Evolutionary conservation across 2,329 filamentous ascomycete species (phyloP).

Genomic region (Paradendryphiella salina): DNA sequence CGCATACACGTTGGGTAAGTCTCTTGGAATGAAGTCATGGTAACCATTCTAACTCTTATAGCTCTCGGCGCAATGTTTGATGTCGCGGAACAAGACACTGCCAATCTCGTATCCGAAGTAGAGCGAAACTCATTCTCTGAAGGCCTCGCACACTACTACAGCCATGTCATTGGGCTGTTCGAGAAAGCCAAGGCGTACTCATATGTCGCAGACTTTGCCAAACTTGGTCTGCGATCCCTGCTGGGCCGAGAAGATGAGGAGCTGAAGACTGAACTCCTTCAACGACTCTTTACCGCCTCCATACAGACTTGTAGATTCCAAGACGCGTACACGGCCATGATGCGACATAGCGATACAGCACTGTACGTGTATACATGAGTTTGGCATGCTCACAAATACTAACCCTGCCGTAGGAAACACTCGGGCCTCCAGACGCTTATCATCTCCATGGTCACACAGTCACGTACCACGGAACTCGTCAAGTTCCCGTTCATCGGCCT

Average conservation of each 20-base stretch:
- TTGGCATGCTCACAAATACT: constrained; percentile 7
- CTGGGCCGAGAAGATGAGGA: constrained; percentile 34
- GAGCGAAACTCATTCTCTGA: constrained; percentile 70
- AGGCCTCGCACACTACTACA: constrained; percentile 81
- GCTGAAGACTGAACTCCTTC: constrained; percentile 62
- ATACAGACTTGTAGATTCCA: constrained; percentile 79
- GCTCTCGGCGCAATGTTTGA: constrained; percentile 41
- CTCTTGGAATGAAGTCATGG: no score
- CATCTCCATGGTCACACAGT: constrained; percentile 42
- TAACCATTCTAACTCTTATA: constrained; percentile 26
- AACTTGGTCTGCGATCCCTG: constrained; percentile 61
- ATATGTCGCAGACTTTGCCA: constrained; percentile 81
- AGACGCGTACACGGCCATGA: constrained; percentile 77
- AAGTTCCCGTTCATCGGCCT: constrained; percentile 78
- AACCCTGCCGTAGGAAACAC: constrained; percentile 55
- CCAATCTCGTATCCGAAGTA: constrained; percentile 69
- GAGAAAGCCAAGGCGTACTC: constrained; percentile 77
- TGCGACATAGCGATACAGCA: constrained; percentile 70
- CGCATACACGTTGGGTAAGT: constrained; percentile 77
- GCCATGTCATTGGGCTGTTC: constrained; percentile 80
- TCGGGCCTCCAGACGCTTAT: constrained; percentile 71
- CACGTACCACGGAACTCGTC: constrained; percentile 57
- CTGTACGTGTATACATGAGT: constrained; percentile 50
- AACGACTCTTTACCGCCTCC: constrained; percentile 80
- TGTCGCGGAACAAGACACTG: constrained; percentile 49